Evolutionary conservation across 2,329 filamentous ascomycete species (phyloP), one percentile per base, ranked within the genome.

Genomic region (Chaetomium olivaceum): DNA sequence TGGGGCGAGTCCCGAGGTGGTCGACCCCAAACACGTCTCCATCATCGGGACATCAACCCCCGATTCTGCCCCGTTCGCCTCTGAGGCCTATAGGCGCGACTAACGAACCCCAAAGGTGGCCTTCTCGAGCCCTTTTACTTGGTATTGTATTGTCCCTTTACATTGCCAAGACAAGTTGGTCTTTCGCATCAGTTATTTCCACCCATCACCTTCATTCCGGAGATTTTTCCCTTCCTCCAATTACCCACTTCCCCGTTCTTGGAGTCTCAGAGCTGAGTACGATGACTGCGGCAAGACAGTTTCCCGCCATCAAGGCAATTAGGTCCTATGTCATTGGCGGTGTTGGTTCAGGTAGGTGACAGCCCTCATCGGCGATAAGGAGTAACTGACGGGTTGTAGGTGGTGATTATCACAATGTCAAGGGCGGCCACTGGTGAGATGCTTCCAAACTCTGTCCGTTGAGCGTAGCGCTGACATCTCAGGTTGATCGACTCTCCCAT

Each of bases 401-500:
- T 64, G 90, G 91, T 68, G 91, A 94, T 76, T 97, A 97, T 77
- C 93, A 97, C 83, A 97, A 97, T 83, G 93, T 96, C 73, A 85
- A 92, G 70, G 84, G 86, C 39, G 87, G 87, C 25, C 87, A 90
- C 73, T 90, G 87, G 87, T 89, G 78, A 71, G 81, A 9, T 31
- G 12, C 6, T n/a, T n/a, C n/a, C n/a, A n/a, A n/a, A n/a, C n/a
- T n/a, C n/a, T n/a, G n/a, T n/a, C n/a, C n/a, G n/a, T n/a, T n/a
- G n/a, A n/a, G n/a, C n/a, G n/a, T n/a, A 16, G 39, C 25, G 78
- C 68, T 80, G 79, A 69, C 46, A 3, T 46, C 80, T 81, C 78
- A 96, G 93, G 93, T 82, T 97, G 72, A 91, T 97, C 70, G 93
- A 97, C 79, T 90, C 90, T 68, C 89, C 93, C 71, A 97, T 97